Evolutionary conservation across 2,329 filamentous ascomycete genomes (phyloP).

Genomic region (Grosmannia penicillata): DNA sequence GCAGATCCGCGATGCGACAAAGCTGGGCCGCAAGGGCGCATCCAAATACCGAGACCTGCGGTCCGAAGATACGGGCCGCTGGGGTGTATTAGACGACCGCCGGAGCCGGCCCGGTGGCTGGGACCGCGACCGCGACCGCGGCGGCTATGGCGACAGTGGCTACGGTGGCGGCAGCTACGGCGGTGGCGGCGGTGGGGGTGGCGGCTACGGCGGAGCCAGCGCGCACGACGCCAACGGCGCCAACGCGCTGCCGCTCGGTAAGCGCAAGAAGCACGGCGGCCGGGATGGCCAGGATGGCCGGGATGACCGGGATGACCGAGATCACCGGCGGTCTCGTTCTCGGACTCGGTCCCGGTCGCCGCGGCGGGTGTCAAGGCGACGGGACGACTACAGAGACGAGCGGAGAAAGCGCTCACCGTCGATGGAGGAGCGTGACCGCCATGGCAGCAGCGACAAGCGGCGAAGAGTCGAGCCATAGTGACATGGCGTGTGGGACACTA

Average conservation of each 20-base stretch:
- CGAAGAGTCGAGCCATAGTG: conserved; percentile 33
- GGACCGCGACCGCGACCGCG: conserved; percentile 12
- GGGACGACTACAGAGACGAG: conserved; percentile 27
- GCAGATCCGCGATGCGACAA: conserved; percentile 86
- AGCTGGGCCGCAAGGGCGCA: conserved; percentile 80
- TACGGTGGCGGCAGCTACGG: background rate
- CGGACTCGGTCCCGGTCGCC: conserved; percentile 21
- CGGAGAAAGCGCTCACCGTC: conserved; percentile 44
- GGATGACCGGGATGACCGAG: conserved; percentile 12
- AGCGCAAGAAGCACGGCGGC: conserved; percentile 27
- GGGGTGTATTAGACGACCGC: conserved; percentile 52
- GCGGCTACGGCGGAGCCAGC: conserved; percentile 51
- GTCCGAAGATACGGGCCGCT: conserved; percentile 78
- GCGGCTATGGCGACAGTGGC: conserved; percentile 10
- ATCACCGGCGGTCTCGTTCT: conserved; percentile 16
- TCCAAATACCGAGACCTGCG: conserved; percentile 82
- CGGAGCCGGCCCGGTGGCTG: conserved; percentile 15
- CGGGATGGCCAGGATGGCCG: conserved; percentile 7
- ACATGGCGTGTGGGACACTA: too few species aligned
- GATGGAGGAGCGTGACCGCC: conserved; percentile 31
- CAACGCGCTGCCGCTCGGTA: conserved; percentile 56
- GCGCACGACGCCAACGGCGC: conserved; percentile 50
- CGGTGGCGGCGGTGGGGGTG: conserved; percentile 19
- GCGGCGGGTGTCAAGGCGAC: conserved; percentile 20
- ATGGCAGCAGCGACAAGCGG: conserved; percentile 42